phyloP scores from a whole-genome alignment of 2,329 filamentous ascomycete genomes.

The Xylaria polymorpha region DNA sequence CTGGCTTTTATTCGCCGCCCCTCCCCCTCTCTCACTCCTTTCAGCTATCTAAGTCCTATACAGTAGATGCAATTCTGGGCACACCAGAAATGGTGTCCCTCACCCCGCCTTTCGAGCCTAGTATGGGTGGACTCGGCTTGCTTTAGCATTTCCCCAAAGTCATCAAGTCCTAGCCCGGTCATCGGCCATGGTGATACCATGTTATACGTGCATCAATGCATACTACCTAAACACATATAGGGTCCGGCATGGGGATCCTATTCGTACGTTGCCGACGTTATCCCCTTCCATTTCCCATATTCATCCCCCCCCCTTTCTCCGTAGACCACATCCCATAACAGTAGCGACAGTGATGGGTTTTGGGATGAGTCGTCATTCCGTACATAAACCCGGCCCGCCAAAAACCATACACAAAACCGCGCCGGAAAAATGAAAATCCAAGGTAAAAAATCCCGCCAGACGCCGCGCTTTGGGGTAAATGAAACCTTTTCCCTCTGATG shows the following conservation, averaged over 20 bases:
- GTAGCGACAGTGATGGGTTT: conserved; percentile 17
- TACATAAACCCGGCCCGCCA: conserved; percentile 8
- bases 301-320: not conserved
- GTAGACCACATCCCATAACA: conserved; percentile 11
- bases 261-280: not conserved
- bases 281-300: conserved; percentile 4
- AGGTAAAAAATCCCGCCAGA: conserved; percentile 28
- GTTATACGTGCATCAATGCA: conserved; percentile 21
- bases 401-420: conserved; percentile 16
- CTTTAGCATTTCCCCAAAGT: not conserved
- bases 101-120: conserved; percentile 1
- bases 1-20: conserved; percentile 1
- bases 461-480: conserved; percentile 36
- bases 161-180: not conserved
- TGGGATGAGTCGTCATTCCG: conserved; percentile 9
- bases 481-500: conserved; percentile 20
- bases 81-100: no score
- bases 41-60: conserved; percentile 4
- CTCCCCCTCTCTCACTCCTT: not conserved
- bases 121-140: not conserved
- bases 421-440: conserved; percentile 7
- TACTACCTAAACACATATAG: conserved; percentile 6
- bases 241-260: not conserved
- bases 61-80: not conserved
- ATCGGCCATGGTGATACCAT: conserved; percentile 5